A percentile compares a stretch with the other conserved stretches of the same genome.
Conservation (phyloP, 805 yeast genomes). For the Cephaloascus fragrans region DNA sequence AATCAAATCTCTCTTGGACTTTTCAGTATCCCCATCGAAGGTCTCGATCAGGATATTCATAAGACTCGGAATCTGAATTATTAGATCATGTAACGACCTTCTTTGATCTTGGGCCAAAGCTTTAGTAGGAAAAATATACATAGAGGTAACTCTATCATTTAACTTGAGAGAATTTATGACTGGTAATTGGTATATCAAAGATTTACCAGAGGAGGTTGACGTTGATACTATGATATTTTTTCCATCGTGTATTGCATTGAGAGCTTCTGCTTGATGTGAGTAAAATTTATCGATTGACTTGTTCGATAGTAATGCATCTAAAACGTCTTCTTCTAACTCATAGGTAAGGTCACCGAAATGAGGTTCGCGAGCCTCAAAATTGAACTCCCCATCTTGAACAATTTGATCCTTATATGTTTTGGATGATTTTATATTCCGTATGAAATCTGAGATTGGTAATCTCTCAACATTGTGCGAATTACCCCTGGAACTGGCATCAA, state of each 20-base stretch:
- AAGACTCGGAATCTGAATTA: slow-evolving; percentile 37
- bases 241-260: slow-evolving; percentile 44
- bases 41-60: slow-evolving; percentile 53
- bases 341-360: slow-evolving; percentile 29
- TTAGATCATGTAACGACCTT: slow-evolving; percentile 56
- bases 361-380: slow-evolving; percentile 35
- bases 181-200: slow-evolving; percentile 85
- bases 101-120: slow-evolving; percentile 97
- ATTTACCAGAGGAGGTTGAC: slow-evolving; percentile 93
- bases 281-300: slow-evolving; percentile 49
- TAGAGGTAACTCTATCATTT: slow-evolving; percentile 45
- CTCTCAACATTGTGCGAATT: slow-evolving; percentile 7
- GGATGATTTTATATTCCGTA: slow-evolving; percentile 34
- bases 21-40: slow-evolving; percentile 89
- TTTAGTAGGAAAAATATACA: slow-evolving; percentile 92
- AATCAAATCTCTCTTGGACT: slow-evolving; percentile 38
- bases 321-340: slow-evolving; percentile 40
- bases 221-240: slow-evolving; percentile 83
- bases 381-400: slow-evolving; percentile 35
- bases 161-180: slow-evolving; percentile 43
- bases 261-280: slow-evolving; percentile 75
- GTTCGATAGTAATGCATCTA: slow-evolving; percentile 37
- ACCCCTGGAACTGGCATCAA: slow-evolving; percentile 5
- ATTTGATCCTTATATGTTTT: slow-evolving; percentile 59
- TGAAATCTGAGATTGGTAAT: slow-evolving; percentile 37